phyloP scores from a whole-genome alignment of 805 yeast species.

The Candida berthetii region DNA sequence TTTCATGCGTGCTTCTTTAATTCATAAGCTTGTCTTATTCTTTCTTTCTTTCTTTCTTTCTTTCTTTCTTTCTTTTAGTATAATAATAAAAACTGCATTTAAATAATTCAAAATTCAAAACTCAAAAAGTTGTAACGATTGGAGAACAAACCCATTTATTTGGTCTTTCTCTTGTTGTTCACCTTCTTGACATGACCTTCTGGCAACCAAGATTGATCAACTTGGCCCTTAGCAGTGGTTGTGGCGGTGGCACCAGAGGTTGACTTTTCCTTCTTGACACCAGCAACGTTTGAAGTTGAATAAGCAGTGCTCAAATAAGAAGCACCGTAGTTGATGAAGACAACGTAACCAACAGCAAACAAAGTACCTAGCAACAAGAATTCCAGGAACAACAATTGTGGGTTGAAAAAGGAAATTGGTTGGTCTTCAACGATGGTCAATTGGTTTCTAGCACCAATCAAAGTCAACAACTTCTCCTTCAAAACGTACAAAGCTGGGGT shows the following conservation, averaged over 20 bases:
- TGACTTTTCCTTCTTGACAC: background rate
- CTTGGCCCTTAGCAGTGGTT: constrained; percentile 15
- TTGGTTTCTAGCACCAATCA: constrained; percentile 52
- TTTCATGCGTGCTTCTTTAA: background rate
- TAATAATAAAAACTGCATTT: too few species aligned
- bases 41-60: too few species aligned
- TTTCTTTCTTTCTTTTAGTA: too few species aligned
- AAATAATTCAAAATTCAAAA: background rate
- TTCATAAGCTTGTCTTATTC: background rate
- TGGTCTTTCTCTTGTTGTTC: constrained; percentile 23
- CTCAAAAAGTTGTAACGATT: background rate
- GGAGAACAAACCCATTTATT: constrained; percentile 5
- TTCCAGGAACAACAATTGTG: constrained; percentile 62
- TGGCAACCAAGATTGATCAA: constrained; percentile 55
- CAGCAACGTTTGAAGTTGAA: constrained; percentile 17
- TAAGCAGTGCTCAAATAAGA: constrained; percentile 32
- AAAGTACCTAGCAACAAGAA: constrained; percentile 42
- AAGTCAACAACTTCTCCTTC: constrained; percentile 42
- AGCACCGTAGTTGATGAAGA: constrained; percentile 37
- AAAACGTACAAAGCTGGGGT: constrained; percentile 54
- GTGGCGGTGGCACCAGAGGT: constrained; percentile 5
- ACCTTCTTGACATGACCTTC: constrained; percentile 39
- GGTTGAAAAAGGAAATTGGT: constrained; percentile 65
- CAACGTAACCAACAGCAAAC: constrained; percentile 43
- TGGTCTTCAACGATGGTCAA: constrained; percentile 55